Conservation (phyloP, 495 filamentous ascomycete genomes). For the Aspergillus nidulans region DNA sequence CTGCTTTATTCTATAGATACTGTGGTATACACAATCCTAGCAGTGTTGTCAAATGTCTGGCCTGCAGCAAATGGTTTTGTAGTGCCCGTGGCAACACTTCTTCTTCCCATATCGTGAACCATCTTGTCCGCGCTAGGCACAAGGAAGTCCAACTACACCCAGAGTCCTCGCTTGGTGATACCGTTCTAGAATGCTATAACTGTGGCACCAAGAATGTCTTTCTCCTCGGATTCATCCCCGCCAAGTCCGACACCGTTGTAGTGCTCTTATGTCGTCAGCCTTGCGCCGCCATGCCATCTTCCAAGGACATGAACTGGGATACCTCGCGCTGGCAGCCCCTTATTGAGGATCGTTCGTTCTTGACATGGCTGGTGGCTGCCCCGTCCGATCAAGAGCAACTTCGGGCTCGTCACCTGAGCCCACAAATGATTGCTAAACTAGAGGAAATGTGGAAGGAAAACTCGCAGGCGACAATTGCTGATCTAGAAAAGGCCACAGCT, state of each 20-base stretch:
- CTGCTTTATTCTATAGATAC: slow-evolving; percentile 55
- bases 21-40: slow-evolving; percentile 95
- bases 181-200: slow-evolving; percentile 97
- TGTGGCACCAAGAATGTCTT: slow-evolving; percentile 99
- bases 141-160: slow-evolving; percentile 98
- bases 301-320: slow-evolving; percentile 99
- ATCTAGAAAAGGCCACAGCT: slow-evolving; percentile 88
- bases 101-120: slow-evolving; percentile 97
- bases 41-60: slow-evolving; percentile 92
- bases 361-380: slow-evolving; percentile 86
- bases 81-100: slow-evolving; percentile 95
- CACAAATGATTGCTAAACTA: slow-evolving; percentile 92
- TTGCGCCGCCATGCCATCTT: slow-evolving; percentile 87
- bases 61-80: slow-evolving; percentile 98
- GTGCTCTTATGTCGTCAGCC: slow-evolving; percentile 95
- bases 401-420: slow-evolving; percentile 86
- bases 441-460: slow-evolving; percentile 99
- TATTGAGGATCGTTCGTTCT: slow-evolving; percentile 93
- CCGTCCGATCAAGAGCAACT: slow-evolving; percentile 95
- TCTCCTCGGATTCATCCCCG: slow-evolving; percentile 98
- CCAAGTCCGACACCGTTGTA: slow-evolving; percentile 96
- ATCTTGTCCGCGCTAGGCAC: slow-evolving; percentile 93
- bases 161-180: slow-evolving; percentile 91
- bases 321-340: slow-evolving; percentile 96
- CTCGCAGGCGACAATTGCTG: slow-evolving; percentile 78